phyloP scores from a whole-genome alignment of 805 yeast species.

The Starmerella cellae region DNA sequence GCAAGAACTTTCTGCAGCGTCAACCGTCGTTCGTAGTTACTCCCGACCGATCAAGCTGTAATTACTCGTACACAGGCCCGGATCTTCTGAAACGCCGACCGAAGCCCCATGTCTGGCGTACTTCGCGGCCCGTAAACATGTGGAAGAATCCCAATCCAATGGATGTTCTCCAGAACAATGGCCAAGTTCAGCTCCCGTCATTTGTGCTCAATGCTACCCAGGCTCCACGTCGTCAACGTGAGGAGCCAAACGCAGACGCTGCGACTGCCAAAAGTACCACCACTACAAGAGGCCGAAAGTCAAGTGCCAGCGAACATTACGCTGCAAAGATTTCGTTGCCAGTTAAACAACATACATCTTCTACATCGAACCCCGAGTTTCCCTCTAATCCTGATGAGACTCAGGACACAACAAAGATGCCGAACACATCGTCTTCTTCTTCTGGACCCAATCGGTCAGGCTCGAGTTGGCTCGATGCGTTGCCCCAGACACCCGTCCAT shows the following conservation, averaged over 20 bases:
- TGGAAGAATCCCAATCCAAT: conserved; percentile 16
- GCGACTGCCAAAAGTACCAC: neutral
- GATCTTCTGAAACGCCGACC: conserved; percentile 16
- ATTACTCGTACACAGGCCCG: conserved; percentile 10
- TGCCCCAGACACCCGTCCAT: conserved; percentile 7
- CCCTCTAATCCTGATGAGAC: neutral
- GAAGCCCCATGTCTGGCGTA: conserved; percentile 9
- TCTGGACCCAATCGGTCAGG: neutral
- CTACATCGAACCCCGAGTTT: neutral
- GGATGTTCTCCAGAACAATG: conserved; percentile 10
- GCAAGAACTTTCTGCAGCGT: conserved; percentile 11
- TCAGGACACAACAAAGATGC: neutral
- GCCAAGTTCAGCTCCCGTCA: conserved; percentile 3
- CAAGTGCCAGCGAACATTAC: too few species aligned
- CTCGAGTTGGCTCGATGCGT: conserved; percentile 1
- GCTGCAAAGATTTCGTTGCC: conserved; percentile 16
- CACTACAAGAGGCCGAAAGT: too few species aligned
- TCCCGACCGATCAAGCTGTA: conserved; percentile 17
- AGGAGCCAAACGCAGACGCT: neutral
- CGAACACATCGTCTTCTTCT: neutral
- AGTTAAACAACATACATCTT: conserved; percentile 4
- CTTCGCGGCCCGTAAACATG: conserved; percentile 14
- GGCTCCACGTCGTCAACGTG: neutral
- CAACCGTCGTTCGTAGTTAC: conserved; percentile 19
- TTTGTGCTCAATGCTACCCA: neutral